A percentile compares a stretch with the other conserved stretches of the same genome.
Evolutionary conservation across 1,139 yeast genomes (phyloP).

Genomic region (Pichia sp.): DNA sequence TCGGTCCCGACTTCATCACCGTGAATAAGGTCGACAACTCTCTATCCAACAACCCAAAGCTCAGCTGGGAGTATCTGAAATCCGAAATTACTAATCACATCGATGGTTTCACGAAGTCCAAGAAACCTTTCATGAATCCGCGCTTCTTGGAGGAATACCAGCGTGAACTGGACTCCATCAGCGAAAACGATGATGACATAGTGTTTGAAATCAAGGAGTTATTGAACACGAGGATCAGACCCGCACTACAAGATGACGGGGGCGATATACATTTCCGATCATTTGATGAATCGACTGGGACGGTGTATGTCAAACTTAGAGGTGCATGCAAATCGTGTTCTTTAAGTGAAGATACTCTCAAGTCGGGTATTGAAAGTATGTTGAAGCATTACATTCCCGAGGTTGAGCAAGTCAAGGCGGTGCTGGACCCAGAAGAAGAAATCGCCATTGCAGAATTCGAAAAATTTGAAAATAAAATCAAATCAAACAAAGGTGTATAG

Average conservation of each 20-base stretch:
- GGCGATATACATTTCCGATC: slow-evolving; percentile 72
- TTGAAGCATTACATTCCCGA: slow-evolving; percentile 79
- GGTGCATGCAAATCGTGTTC: slow-evolving; percentile 85
- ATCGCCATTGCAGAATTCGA: slow-evolving; percentile 64
- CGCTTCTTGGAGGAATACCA: slow-evolving; percentile 20
- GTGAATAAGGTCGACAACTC: slow-evolving; percentile 29
- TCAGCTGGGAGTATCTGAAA: slow-evolving; percentile 25
- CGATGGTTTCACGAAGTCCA: slow-evolving; percentile 21
- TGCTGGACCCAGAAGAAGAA: slow-evolving; percentile 53
- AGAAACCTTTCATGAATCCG: slow-evolving; percentile 23
- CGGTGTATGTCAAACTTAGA: slow-evolving; percentile 64
- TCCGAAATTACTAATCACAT: slow-evolving; percentile 24
- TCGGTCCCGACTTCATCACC: slow-evolving; percentile 55
- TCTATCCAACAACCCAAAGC: slow-evolving; percentile 27
- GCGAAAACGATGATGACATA: slow-evolving; percentile 44
- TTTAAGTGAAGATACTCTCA: slow-evolving; percentile 68
- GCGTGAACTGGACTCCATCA: slow-evolving; percentile 25
- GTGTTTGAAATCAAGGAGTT: slow-evolving; percentile 55
- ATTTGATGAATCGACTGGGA: slow-evolving; percentile 61
- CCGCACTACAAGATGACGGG: slow-evolving; percentile 73
- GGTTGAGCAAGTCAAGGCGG: slow-evolving; percentile 68
- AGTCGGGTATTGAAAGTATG: slow-evolving; percentile 79
- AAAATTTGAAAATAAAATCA: slow-evolving; percentile 35
- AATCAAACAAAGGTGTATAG: slow-evolving; percentile 3
- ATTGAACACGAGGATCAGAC: slow-evolving; percentile 55